Evolutionary conservation across 495 filamentous ascomycete species (phyloP), one percentile per base, ranked within the genome.

Genomic region (Aspergillus avenaceus): DNA sequence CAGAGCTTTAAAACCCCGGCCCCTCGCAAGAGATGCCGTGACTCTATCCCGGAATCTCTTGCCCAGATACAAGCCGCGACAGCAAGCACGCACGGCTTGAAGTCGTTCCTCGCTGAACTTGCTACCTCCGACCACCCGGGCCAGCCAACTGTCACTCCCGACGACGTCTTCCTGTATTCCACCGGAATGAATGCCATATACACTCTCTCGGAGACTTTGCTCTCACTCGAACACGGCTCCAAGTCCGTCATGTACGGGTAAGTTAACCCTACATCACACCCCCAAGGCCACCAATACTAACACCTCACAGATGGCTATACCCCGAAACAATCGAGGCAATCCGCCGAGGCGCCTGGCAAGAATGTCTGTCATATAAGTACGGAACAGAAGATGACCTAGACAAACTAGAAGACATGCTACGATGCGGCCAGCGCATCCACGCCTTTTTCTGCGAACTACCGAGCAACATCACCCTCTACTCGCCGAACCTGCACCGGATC

Each of bases 91-190:
- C 36, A 64, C 14, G 54, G 61, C 29, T 34, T 74, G 11, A 71
- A 76, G 31, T 56, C 58, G 4, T 45, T 40, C 4, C 6, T 53
- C n/a, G 19, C 24, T 2, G 2, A 52, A 1, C 18, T 71, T 0
- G 64, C 59, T 12, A 44, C 49, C 2, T 37, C 43, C 19, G 49
- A 45, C 4, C 24, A 28, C 8, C 45, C 45, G 6, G 19, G 14
- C 5, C 16, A 40, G 8, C 34, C 23, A 25, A 8, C 29, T 4
- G 57, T 57, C 8, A 21, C 28, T 5, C 16, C 50, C 18, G 54
- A 53, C 7, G 65, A 71, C 51, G 60, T 69, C 8, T 69, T 63
- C 41, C 57, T 71, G n/a, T 71, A 52, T 51, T 59, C 51, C 12
- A 65, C 42, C 3, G 67, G 67, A 11, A 71, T 67, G 67, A 42